Conservation (phyloP, 768 basidiomycete genomes). For the Macrolepiota albuminosa region DNA sequence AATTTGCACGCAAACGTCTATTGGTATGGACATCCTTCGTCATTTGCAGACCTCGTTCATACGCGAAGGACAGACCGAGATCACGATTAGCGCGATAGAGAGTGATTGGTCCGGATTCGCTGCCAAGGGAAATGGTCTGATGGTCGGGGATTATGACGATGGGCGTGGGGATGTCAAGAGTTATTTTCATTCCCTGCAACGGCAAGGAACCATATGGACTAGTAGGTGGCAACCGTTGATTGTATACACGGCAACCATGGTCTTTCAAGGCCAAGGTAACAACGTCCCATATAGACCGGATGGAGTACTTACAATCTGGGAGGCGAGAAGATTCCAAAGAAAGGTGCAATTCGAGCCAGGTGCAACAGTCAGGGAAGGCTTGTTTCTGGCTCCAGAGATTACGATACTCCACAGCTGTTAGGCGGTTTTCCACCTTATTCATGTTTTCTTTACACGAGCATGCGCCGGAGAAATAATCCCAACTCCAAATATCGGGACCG, state of each 20-base stretch:
- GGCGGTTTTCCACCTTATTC: background rate
- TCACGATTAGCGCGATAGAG: slow-evolving; percentile 25
- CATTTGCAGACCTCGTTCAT: slow-evolving; percentile 20
- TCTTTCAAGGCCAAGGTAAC: slow-evolving; percentile 35
- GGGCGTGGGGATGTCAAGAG: slow-evolving; percentile 11
- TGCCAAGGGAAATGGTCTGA: background rate
- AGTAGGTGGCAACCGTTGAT: slow-evolving; percentile 4
- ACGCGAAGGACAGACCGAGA: slow-evolving; percentile 26
- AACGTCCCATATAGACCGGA: slow-evolving; percentile 37
- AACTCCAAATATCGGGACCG: slow-evolving; percentile 46
- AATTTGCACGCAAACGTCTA: background rate
- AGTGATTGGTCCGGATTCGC: slow-evolving; percentile 1
- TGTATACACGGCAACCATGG: slow-evolving; percentile 36
- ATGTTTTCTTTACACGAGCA: slow-evolving; percentile 36
- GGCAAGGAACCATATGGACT: slow-evolving; percentile 5
- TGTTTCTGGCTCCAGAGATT: slow-evolving; percentile 14
- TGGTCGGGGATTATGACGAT: slow-evolving; percentile 16
- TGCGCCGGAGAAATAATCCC: slow-evolving; percentile 47
- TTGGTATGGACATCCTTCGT: slow-evolving; percentile 1
- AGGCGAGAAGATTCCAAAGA: slow-evolving; percentile 29
- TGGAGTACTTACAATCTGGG: slow-evolving; percentile 11
- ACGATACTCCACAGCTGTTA: slow-evolving; percentile 1
- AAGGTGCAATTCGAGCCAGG: slow-evolving; percentile 44
- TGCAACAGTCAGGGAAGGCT: slow-evolving; percentile 35
- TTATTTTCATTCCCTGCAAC: slow-evolving; percentile 11